Evolutionary conservation across 2,329 filamentous ascomycete genomes (phyloP), one percentile per base, ranked within the genome.

Genomic region (Phaeosphaeriaceae sp.): DNA sequence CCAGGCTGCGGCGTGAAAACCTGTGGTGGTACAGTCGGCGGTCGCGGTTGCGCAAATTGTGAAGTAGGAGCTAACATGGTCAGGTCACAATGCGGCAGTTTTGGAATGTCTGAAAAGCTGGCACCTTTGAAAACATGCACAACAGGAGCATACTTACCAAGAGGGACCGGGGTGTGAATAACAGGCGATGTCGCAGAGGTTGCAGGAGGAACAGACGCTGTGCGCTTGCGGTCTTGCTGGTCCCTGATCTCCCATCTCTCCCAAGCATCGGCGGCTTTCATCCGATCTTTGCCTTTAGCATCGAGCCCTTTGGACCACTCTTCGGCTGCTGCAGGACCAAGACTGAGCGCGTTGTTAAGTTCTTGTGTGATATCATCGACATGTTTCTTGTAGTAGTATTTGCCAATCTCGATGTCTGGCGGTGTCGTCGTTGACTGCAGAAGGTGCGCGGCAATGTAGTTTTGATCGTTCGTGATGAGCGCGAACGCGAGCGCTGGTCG

Each of bases 301-400:
- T 88, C 85, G 3, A 95, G 83, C 10, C 91, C 91, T 76, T 93
- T 93, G 27, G 88, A 81, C 91, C 91, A 95, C 74, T 93, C 91
- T 65, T 92, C 89, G 3, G 85, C 84, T 11, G 89, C 86, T 44
- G 88, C 88, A 46, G 83, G 68, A n/a, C 91, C 90, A 65, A 91
- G 83, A n/a, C 81, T 77, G 66, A 86, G 86, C 53, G 88, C 90
- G 5, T 86, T 80, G 45, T 85, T 79, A 64, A 91, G 87, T 68
- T 91, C 87, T 31, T 79, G 72, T 57, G 85, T 84, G 62, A 93
- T 83, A 7, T 82, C 81, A 24, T 88, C 83, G 36, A 92, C 82
- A 57, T 93, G 86, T 24, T 80, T 71, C 47, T 83, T 84, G 74
- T 84, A 88, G 70, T 89, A 93, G 49, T 88, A 80, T 72, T 93